These are phyloP conservation scores for Rhizopogon vinicolor DNA, from an alignment of 768 basidiomycete genomes.

Conservation along the genomic window DNA sequence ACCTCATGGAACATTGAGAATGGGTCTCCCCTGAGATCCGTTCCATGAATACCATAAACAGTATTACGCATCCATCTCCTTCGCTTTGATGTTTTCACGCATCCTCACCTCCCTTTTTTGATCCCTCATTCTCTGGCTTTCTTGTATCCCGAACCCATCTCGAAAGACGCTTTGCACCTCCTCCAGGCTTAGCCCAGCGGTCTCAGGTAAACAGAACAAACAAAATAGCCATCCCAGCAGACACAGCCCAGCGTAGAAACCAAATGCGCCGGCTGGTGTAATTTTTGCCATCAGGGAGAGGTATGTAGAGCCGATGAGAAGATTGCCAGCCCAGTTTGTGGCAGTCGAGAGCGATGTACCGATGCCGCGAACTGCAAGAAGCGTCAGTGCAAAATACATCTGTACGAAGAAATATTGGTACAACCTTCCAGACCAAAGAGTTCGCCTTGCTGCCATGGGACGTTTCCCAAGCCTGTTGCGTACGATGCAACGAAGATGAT, in stretches of 20 bases:
- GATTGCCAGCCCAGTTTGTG: slow-evolving; percentile 74
- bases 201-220: too few relatives aligned
- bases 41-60: not conserved
- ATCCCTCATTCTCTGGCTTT: slow-evolving; percentile 45
- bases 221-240: too few relatives aligned
- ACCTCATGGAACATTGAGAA: too few relatives aligned
- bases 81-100: slow-evolving; percentile 12
- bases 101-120: slow-evolving; percentile 41
- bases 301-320: slow-evolving; percentile 77
- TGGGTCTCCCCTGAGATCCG: not conserved
- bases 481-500: slow-evolving; percentile 81
- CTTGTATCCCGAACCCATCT: slow-evolving; percentile 29
- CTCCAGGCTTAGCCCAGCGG: too few relatives aligned
- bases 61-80: not conserved
- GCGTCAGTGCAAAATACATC: not conserved
- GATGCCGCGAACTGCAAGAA: slow-evolving; percentile 58
- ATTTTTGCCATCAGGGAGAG: slow-evolving; percentile 72
- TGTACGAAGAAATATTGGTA: not conserved
- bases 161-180: too few relatives aligned
- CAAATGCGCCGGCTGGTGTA: slow-evolving; percentile 42
- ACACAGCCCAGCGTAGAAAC: too few relatives aligned
- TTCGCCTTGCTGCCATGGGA: slow-evolving; percentile 88
- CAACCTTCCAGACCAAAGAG: slow-evolving; percentile 72
- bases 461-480: slow-evolving; percentile 73
- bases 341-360: slow-evolving; percentile 73